phyloP scores from a whole-genome alignment of 202 grass and related monocot species.

The Carex sylvatica region DNA sequence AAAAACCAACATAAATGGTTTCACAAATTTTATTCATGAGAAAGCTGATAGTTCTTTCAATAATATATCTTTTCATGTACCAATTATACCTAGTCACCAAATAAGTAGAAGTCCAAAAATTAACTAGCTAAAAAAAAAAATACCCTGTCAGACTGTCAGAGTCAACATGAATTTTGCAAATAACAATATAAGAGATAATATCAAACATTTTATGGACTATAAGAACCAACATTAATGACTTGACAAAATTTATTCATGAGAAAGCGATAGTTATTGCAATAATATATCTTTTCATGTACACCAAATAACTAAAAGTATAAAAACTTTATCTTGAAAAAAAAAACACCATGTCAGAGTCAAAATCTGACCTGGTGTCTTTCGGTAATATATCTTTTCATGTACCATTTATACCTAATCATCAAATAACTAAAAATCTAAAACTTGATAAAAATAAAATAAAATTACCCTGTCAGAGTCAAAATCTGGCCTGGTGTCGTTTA shows the following conservation, averaged over 20 bases:
- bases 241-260: too few species aligned
- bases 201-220: too few species aligned
- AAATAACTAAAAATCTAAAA: neutral
- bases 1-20: neutral
- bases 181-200: too few species aligned
- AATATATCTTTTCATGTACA: neutral
- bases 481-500: slow-evolving; percentile 60
- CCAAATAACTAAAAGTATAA: neutral
- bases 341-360: too few species aligned
- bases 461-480: slow-evolving; percentile 65
- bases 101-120: too few species aligned
- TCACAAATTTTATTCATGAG: neutral
- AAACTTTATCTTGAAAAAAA: too few species aligned
- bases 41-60: neutral
- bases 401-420: neutral
- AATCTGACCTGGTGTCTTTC: too few species aligned
- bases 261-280: neutral
- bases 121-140: too few species aligned
- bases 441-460: neutral
- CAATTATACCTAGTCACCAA: neutral
- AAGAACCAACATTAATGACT: too few species aligned
- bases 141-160: slow-evolving; percentile 72
- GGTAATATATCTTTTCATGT: neutral
- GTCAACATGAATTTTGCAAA: slow-evolving; percentile 13
- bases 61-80: neutral